Percentiles rank a stretch among this genome's conserved stretches.
These are phyloP conservation scores for Tolypocladium sp. DNA, from an alignment of 2,329 filamentous ascomycete genomes.

Conservation along the genomic window DNA sequence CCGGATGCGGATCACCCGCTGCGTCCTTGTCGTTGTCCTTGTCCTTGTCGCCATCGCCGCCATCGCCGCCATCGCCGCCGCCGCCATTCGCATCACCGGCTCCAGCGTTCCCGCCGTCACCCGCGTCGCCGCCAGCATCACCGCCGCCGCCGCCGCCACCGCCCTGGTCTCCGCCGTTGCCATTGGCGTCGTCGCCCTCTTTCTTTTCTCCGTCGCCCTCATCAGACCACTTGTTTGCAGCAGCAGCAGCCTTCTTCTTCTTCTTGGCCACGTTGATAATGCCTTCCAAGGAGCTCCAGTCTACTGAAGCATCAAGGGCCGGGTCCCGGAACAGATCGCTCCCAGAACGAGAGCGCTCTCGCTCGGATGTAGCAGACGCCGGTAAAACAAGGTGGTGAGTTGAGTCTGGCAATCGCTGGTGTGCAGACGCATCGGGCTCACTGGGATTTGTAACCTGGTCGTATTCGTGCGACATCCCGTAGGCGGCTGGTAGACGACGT, in stretches of 20 bases:
- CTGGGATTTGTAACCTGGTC: background rate
- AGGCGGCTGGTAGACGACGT: background rate
- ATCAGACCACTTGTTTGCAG: slow-evolving; percentile 3
- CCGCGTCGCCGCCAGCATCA: background rate
- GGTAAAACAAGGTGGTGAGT: background rate
- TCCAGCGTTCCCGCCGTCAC: background rate
- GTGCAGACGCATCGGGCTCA: slow-evolving; percentile 3
- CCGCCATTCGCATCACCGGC: slow-evolving; percentile 1
- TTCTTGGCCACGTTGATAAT: slow-evolving; percentile 9
- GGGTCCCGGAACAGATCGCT: slow-evolving; percentile 10
- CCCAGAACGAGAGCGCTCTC: background rate
- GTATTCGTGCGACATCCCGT: background rate
- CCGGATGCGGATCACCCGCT: slow-evolving; percentile 26
- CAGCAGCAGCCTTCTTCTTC: slow-evolving; percentile 8
- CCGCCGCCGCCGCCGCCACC: background rate
- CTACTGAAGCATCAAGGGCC: slow-evolving; percentile 10
- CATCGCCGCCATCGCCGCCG: slow-evolving; percentile 2
- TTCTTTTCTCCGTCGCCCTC: slow-evolving; percentile 6
- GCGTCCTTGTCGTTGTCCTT: slow-evolving; percentile 21
- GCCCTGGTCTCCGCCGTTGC: slow-evolving; percentile 1
- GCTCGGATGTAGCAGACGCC: background rate
- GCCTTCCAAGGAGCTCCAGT: slow-evolving; percentile 10
- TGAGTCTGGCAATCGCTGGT: slow-evolving; percentile 2
- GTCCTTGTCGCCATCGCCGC: slow-evolving; percentile 3
- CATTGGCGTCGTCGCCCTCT: slow-evolving; percentile 4